phyloP scores from a whole-genome alignment of 345 rosid species.

The Salix koriyanagi region DNA sequence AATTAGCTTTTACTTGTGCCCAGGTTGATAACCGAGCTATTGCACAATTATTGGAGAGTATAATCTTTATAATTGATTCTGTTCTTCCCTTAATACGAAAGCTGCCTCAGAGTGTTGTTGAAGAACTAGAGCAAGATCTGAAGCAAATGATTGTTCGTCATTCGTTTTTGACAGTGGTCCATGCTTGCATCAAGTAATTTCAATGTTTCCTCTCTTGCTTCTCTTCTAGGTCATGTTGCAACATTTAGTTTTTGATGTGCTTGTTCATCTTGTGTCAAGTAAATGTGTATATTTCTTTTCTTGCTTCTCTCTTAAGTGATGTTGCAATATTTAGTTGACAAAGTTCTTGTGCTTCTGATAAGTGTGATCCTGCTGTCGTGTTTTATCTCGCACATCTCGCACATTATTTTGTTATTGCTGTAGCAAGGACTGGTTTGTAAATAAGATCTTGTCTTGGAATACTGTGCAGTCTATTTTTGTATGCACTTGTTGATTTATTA shows the following conservation, averaged over 20 bases:
- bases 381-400: neutral
- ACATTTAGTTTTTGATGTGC: neutral
- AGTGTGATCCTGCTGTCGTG: neutral
- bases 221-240: neutral
- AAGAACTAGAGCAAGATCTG: constrained; percentile 95
- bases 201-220: constrained; percentile 3
- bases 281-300: neutral
- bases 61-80: constrained; percentile 81
- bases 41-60: constrained; percentile 92
- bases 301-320: neutral
- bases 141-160: constrained; percentile 92
- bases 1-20: constrained; percentile 21
- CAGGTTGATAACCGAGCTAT: constrained; percentile 85
- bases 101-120: constrained; percentile 66
- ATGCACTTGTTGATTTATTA: no score
- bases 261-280: neutral
- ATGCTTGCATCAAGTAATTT: constrained; percentile 91
- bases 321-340: neutral
- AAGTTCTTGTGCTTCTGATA: neutral
- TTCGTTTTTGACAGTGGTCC: constrained; percentile 95
- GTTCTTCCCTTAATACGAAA: constrained; percentile 82
- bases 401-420: neutral
- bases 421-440: no score
- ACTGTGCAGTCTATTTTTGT: no score
- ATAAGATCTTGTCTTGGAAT: no score